A percentile compares a stretch with the other conserved stretches of the same genome.
Evolutionary conservation across 2,329 filamentous ascomycete species (phyloP).

Genomic region (Diaporthe sp.): DNA sequence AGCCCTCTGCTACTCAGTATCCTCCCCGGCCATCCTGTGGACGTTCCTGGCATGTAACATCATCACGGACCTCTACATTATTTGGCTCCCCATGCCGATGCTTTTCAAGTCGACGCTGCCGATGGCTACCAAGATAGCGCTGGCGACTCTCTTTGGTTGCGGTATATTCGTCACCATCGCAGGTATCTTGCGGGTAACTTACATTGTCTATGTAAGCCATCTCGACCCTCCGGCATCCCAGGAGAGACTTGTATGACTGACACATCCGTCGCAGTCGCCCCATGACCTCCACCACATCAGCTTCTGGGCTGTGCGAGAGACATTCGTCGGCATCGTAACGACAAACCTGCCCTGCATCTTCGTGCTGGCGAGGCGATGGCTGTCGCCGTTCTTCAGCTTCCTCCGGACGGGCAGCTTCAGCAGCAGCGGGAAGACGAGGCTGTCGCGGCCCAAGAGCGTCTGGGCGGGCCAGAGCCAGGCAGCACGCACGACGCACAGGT

Average conservation of each 20-base stretch:
- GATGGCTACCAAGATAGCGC: slow-evolving; percentile 52
- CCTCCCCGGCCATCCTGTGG: slow-evolving; percentile 60
- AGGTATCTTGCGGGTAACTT: slow-evolving; percentile 52
- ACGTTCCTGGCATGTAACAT: slow-evolving; percentile 57
- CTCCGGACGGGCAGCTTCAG: slow-evolving; percentile 10
- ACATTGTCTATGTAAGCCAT: slow-evolving; percentile 44
- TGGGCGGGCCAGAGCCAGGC: slow-evolving; percentile 13
- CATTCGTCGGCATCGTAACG: slow-evolving; percentile 58
- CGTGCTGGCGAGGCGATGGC: slow-evolving; percentile 37
- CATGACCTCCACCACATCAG: slow-evolving; percentile 44
- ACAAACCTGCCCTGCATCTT: slow-evolving; percentile 61
- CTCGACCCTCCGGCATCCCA: too few species aligned
- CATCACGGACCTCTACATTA: slow-evolving; percentile 68
- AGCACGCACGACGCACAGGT: background rate
- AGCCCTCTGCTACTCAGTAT: slow-evolving; percentile 59
- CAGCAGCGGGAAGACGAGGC: slow-evolving; percentile 22
- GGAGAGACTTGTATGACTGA: background rate
- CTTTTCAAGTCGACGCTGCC: slow-evolving; percentile 54
- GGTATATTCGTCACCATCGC: slow-evolving; percentile 57
- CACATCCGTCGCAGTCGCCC: slow-evolving; percentile 46
- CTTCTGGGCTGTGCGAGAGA: slow-evolving; percentile 58
- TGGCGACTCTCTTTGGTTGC: slow-evolving; percentile 52
- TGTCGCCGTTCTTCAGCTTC: background rate
- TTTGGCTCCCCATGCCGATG: slow-evolving; percentile 69
- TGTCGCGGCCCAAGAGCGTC: slow-evolving; percentile 10